These are phyloP conservation scores for Chimonanthus praecox DNA, from an alignment of 164 flowering plant species.

Conservation along the genomic window DNA sequence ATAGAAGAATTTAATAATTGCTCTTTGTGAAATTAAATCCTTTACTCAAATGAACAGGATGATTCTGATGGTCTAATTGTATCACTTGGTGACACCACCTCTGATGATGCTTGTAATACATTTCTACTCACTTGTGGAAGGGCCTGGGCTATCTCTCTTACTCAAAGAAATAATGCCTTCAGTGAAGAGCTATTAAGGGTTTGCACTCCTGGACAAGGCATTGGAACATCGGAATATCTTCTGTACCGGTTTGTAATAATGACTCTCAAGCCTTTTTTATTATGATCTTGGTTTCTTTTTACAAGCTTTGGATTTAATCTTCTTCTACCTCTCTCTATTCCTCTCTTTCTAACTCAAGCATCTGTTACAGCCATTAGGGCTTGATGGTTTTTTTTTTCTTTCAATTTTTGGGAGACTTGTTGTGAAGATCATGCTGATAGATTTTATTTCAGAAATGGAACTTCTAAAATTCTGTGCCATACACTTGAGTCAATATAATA, in stretches of 20 bases:
- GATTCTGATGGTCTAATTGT: constrained; percentile 32
- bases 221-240: constrained; percentile 39
- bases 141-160: constrained; percentile 83
- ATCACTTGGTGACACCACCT: constrained; percentile 22
- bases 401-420: no score
- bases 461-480: no score
- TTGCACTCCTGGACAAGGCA: constrained; percentile 34
- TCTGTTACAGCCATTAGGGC: no score
- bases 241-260: constrained; percentile 62
- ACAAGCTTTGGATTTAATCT: not conserved
- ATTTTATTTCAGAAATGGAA: no score
- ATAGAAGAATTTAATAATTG: not conserved
- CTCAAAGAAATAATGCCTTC: constrained; percentile 33
- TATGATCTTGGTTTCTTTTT: not conserved
- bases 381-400: no score
- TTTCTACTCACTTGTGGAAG: constrained; percentile 60
- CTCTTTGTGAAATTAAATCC: not conserved
- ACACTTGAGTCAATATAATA: no score
- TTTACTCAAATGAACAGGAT: constrained; percentile 34
- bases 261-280: not conserved
- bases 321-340: no score
- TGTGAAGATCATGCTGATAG: no score
- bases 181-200: constrained; percentile 48
- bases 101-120: constrained; percentile 17
- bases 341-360: no score